Base-by-base conservation (phyloP, 2,329 filamentous ascomycete genomes). In the Nigrospora osmanthi region DNA sequence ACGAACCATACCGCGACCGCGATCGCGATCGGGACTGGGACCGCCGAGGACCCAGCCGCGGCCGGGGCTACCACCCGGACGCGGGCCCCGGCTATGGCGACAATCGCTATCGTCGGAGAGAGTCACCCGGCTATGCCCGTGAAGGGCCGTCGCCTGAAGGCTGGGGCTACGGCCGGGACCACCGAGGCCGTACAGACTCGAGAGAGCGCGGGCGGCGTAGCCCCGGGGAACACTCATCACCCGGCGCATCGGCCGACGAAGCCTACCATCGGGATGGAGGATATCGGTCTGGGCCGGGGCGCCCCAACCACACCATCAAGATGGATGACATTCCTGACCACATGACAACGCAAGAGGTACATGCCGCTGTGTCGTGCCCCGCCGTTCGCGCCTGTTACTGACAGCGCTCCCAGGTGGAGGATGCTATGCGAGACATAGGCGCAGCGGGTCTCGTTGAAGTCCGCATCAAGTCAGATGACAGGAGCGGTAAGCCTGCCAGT, bases 281-380 rank as follows among this genome's bases (percentile, higher is more conserved):
- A 35, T 49, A 54, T 32, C 56, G 58, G 19, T 53, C 54, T 35
- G 54, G 53, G n/a, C 54, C 55, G 7, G 59, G 58, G 15, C 54
- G 59, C 17, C 59, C 60, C 12, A 57, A 59, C 38, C 59, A 63
- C 43, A 63, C 59, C 7, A 47, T 63, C 6, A 63, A 63, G 45
- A 49, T 63, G 16, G 57, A 61, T 39, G 58, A 60, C 28, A 54
- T 63, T 28, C 60, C 60, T 1, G 59, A 59, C 36, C 54, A 53
- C 44, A 50, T 62, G 44, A 51, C 47, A 35, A 41, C 53, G n/a
- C 54, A 57, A 44, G 58, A 58, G 50, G 60, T 60, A 51, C 37
- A 49, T 30, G 23, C 15, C 31, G 35, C 36, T 4, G 12, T 5
- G 5, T n/a, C 11, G 31, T 37, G 17, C 28, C 28, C 33, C 14